A percentile compares a stretch with the other conserved stretches of the same genome.
Evolutionary conservation across 2,329 filamentous ascomycete species (phyloP).

Genomic region (Fonsecaea pugnacius): DNA sequence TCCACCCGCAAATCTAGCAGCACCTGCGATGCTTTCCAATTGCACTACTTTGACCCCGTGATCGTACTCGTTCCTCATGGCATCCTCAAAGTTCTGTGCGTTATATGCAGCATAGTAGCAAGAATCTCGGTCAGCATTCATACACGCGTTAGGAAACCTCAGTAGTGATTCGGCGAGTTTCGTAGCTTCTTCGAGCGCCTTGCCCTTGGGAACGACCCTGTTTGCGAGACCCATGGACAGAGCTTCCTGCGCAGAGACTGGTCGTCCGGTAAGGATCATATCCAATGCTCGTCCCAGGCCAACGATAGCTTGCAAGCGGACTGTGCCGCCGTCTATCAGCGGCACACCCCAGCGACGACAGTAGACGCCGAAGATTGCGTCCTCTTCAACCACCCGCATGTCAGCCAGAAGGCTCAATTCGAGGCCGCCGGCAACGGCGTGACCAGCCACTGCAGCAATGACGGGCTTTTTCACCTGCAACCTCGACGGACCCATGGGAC

Average conservation of each 20-base stretch:
- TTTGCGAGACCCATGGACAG: conserved; percentile 59
- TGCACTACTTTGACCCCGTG: conserved; percentile 50
- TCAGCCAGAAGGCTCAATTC: conserved; percentile 60
- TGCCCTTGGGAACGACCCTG: conserved; percentile 57
- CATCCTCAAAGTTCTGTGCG: conserved; percentile 56
- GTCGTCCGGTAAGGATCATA: conserved; percentile 61
- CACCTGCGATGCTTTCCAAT: conserved; percentile 51
- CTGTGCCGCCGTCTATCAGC: conserved; percentile 59
- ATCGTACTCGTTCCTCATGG: conserved; percentile 55
- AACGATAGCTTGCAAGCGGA: conserved; percentile 57
- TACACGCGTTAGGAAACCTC: conserved; percentile 57
- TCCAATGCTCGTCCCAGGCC: conserved; percentile 60
- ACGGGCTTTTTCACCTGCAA: conserved; percentile 58
- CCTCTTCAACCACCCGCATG: conserved; percentile 58
- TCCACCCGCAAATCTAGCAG: conserved; percentile 48
- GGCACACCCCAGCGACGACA: conserved; percentile 60
- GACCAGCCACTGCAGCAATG: conserved; percentile 57
- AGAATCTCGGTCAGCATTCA: conserved; percentile 56
- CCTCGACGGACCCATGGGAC: conserved; percentile 59
- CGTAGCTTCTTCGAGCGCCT: conserved; percentile 55
- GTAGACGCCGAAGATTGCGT: conserved; percentile 61
- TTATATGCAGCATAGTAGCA: conserved; percentile 58
- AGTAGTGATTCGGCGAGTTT: conserved; percentile 54
- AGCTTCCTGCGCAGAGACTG: conserved; percentile 56
- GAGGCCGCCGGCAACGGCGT: conserved; percentile 60